Evolutionary conservation across 352 stramenopile species (phyloP), one percentile per base, ranked within the genome.

Genomic region (Globisporangium lucens): DNA sequence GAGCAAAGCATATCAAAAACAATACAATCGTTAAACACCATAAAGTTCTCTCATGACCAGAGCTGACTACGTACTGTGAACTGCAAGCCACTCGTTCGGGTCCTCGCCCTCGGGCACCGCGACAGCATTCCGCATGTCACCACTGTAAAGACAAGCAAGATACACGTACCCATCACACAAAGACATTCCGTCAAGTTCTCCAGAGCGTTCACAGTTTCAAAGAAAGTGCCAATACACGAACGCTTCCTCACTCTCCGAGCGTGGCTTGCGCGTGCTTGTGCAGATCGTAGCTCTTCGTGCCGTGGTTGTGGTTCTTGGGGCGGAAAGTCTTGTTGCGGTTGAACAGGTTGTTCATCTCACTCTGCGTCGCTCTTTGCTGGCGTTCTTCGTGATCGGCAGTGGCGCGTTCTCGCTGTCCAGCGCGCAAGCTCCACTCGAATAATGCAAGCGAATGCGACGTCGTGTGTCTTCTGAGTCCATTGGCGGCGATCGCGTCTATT

Each of bases 31-130:
- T 33, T 33, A 33, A 5, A 33, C 30, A 33, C 2, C 30, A 33
- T 6, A 33, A 33, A 33, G 30, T 33, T 33, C 33, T 38, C 33
- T 38, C 33, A 9, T 38, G 0, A 9, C 8, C 33, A 10, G 33
- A 38, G 4, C 38, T 22, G n/a, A 51, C 3, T 27, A 70, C 80
- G 27, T 74, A 93, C 83, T 97, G 75, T 98, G 93, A 1, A 97
- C 89, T 30, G 93, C 92, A 7, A 98, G 82, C 93, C 93, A 98
- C 58, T 97, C 93, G 71, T 97, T 97, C 29, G 89, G 58, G 51
- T 97, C 90, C 80, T 98, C 93, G 1, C 86, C 85, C 27, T 85
- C 74, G 1, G 82, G 86, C 9, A 93, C 66, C 15, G 75, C 79
- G 4, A 92, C 83, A 0, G 80, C 84, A 61, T 78, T 82, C 43